Base-by-base conservation (phyloP, 176 grass and related monocot species). In the Musa beccarii region DNA sequence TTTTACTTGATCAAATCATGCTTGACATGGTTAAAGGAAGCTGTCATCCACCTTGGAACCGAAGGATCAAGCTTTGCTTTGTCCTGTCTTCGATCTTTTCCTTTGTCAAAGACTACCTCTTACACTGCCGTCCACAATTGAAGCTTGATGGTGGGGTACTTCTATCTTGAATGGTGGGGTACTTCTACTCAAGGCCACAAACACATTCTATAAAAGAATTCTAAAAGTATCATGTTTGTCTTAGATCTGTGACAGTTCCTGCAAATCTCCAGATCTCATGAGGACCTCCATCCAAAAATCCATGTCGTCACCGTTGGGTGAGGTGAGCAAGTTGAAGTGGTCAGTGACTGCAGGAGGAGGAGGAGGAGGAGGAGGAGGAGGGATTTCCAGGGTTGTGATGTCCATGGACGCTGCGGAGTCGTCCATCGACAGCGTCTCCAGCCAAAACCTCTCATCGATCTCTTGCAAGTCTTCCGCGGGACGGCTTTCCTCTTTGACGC, bases 231-330 rank as follows among this genome's bases (percentile, higher is more conserved):
- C 29, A 5, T 17, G 17, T 61, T 17, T 9, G 7, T 13, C 20
- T 3, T 8, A 62, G 6, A 17, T 19, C 13, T 15, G 49, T 26
- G 64, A n/a, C 53, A 88, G 51, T 54, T 85, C 83, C 64, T 51
- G 77, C 65, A 83, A 85, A 71, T 85, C 85, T 43, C 85, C 85
- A 55, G 85, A 53, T 34, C 85, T 85, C 1, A 69, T 26, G 74
- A 91, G 76, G 10, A 85, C 74, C 16, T 82, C 83, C 52, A 83
- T 49, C 89, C 89, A 91, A 78, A 91, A 88, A 9, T 88, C 85
- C 83, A 72, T 83, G 80, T 91, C 83, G 56, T 91, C 89, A 17
- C 57, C 76, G 43, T 59, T 85, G 59, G 70, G 34, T 75, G 77
- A 29, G 29, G 19, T 19, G 28, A 76, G 9, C 63, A 59, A 70